Percentiles rank a stretch among this genome's conserved stretches.
Conservation (phyloP, 768 basidiomycete genomes). For the Leccinum imitatum region DNA sequence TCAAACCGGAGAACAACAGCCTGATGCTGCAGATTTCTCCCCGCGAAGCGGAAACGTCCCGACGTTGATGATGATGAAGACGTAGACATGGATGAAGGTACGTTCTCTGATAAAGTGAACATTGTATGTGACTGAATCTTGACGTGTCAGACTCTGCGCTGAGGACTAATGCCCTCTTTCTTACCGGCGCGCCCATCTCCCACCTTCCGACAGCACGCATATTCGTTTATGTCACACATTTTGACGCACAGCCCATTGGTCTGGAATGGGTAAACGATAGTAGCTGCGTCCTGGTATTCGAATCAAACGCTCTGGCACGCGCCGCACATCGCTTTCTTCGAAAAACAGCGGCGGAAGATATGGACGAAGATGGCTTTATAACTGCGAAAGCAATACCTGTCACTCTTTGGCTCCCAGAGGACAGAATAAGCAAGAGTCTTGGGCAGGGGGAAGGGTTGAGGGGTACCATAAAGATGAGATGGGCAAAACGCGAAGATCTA, state of each 20-base stretch:
- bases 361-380: slow-evolving; percentile 55
- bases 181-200: slow-evolving; percentile 72
- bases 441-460: slow-evolving; percentile 69
- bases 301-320: slow-evolving; percentile 52
- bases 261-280: slow-evolving; percentile 87
- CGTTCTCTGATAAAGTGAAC: slow-evolving; percentile 17
- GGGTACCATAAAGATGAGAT: slow-evolving; percentile 69
- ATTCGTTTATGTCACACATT: slow-evolving; percentile 81
- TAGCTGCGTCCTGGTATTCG: slow-evolving; percentile 78
- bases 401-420: slow-evolving; percentile 76
- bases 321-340: slow-evolving; percentile 49
- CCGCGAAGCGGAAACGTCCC: slow-evolving; percentile 49
- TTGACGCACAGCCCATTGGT: slow-evolving; percentile 69
- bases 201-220: slow-evolving; percentile 73
- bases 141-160: slow-evolving; percentile 41
- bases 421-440: slow-evolving; percentile 69
- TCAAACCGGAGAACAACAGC: slow-evolving; percentile 35
- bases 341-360: slow-evolving; percentile 49
- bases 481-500: slow-evolving; percentile 69
- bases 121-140: neutral
- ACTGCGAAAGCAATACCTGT: slow-evolving; percentile 70
- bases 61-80: slow-evolving; percentile 37
- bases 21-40: slow-evolving; percentile 43
- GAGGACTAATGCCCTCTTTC: slow-evolving; percentile 66
- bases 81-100: slow-evolving; percentile 35